These are phyloP conservation scores for Suillus subaureus DNA, from an alignment of 768 basidiomycete species.

Conservation along the genomic window DNA sequence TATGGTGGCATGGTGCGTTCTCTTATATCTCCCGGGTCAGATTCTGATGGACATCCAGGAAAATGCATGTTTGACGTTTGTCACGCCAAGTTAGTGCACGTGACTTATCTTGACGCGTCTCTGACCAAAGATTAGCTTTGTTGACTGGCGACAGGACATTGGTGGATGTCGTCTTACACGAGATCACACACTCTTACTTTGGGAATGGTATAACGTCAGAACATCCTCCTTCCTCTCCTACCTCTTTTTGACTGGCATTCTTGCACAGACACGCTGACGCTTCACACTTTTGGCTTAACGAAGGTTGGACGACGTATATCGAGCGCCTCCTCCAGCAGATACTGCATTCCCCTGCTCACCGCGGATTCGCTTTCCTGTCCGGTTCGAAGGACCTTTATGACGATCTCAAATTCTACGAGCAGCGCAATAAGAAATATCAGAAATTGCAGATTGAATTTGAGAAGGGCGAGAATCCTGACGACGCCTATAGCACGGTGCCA, in stretches of 20 bases:
- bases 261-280: constrained; percentile 63
- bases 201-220: constrained; percentile 85
- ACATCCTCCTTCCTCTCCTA: constrained; percentile 21
- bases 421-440: constrained; percentile 69
- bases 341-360: constrained; percentile 72
- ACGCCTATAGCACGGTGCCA: constrained; percentile 72
- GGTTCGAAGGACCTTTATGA: constrained; percentile 75
- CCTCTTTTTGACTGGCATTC: constrained; percentile 6
- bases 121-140: constrained; percentile 49
- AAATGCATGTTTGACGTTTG: constrained; percentile 86
- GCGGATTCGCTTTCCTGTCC: constrained; percentile 80
- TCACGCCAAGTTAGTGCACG: constrained; percentile 72
- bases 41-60: constrained; percentile 49
- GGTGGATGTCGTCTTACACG: constrained; percentile 90
- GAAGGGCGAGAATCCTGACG: constrained; percentile 75
- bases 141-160: constrained; percentile 85
- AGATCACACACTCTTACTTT: constrained; percentile 86
- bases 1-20: constrained; percentile 80
- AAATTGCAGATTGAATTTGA: constrained; percentile 77
- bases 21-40: too few species aligned
- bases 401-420: constrained; percentile 60
- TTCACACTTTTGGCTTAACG: constrained; percentile 87
- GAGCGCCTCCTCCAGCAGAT: constrained; percentile 77
- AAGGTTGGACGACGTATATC: constrained; percentile 93
- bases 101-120: background rate